Base-by-base conservation (phyloP, 2,329 filamentous ascomycete species). In the Trematosphaeria pertusa region DNA sequence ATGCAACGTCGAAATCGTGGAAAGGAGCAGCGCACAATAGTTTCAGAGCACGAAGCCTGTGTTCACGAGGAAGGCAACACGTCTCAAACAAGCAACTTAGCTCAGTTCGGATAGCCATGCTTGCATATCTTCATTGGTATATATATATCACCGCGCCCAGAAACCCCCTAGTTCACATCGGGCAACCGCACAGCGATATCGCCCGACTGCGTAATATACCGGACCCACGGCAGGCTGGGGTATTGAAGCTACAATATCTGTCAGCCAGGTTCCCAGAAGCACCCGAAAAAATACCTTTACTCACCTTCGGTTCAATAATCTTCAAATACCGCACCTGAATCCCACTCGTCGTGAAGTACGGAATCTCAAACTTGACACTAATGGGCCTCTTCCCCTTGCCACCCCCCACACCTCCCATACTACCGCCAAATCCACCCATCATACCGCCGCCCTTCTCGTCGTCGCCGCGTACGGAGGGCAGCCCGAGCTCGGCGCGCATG, bases 311-410 rank as follows among this genome's bases (percentile, higher is more conserved):
- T 76, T 99, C 94, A 56, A 96, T 97, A 67, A 99, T 99, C 83
- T 99, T 99, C 73, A 99, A 76, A 73, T 99, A 99, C 66, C 94
- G 85, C 65, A 99, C 94, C 75, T 99, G 95, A 61, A 99, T 99
- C 56, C 94, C 94, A 76, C 89, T 95, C 3, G 95, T 99, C n/a
- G 94, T 99, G 72, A 99, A 99, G 76, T 99, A 99, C n/a, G 94
- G 94, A 69, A 99, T 99, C 79, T 99, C 94, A 72, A 99, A 99
- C 78, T 99, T 99, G 78, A 99, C 94, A 73, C 92, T 93, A 66
- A 99, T 99, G 1, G 94, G 94, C 61, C 94, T 81, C 81, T 97
- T 99, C 15, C 89, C 89, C 78, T 97, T 97, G 48, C 85, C 87
- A 15, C 75, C 76, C 4, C 85, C 86, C 20, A 94, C 84, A 56